Percentiles rank a stretch among this genome's conserved stretches.
Conservation (phyloP, 345 rosid species). For the Firmiana major region DNA sequence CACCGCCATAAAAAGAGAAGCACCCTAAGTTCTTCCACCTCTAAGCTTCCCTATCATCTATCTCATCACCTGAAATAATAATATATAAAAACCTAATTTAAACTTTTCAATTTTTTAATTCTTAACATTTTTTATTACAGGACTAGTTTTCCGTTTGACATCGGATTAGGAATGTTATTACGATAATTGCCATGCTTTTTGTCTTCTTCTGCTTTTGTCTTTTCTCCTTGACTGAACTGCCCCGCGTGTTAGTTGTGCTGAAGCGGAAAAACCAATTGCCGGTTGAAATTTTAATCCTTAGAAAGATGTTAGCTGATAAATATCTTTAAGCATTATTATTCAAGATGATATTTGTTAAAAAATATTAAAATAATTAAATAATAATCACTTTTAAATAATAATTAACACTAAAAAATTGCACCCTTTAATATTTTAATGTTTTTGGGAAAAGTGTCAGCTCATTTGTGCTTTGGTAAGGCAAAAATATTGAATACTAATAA, state of each 20-base stretch:
- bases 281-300: neutral
- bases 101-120: neutral
- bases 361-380: no score
- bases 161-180: neutral
- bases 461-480: no score
- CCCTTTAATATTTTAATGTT: no score
- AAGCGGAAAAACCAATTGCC: neutral
- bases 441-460: no score
- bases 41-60: neutral
- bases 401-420: no score
- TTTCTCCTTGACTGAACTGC: neutral
- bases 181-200: slow-evolving; percentile 4
- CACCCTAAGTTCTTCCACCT: neutral
- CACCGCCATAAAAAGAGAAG: slow-evolving; percentile 14
- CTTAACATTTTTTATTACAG: neutral
- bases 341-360: neutral
- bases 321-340: no score
- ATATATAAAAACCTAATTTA: neutral
- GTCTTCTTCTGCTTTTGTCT: slow-evolving; percentile 8
- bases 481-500: no score
- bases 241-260: neutral
- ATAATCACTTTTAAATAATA: no score
- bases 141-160: neutral
- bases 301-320: neutral
- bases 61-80: neutral